Base-by-base conservation (phyloP, 2,329 filamentous ascomycete genomes). In the Aureobasidium melanogenum region DNA sequence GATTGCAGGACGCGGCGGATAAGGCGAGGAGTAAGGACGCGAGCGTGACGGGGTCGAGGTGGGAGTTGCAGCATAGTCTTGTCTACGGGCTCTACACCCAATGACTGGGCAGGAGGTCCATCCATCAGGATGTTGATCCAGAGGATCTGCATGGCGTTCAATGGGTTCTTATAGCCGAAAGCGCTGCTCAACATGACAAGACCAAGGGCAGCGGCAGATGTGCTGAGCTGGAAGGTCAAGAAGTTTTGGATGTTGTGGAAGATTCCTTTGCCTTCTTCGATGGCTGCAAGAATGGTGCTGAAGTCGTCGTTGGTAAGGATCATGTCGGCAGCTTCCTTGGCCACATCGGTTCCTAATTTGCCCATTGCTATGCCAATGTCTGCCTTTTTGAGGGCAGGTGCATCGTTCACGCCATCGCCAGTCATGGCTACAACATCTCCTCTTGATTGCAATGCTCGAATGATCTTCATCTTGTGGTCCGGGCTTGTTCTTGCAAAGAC, bases 121-220 rank as follows among this genome's bases (percentile, higher is more conserved):
- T 99, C 95, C 95, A 99, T 99, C 69, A 99, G 92, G 71, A 99
- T 97, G 73, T 99, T 99, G 70, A 99, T 99, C 94, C 94, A 99
- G 44, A 99, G 82, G 78, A 99, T 99, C 77, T 99, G 94, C 94
- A 99, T 99, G 54, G 94, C 91, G 73, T 99, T 99, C 63, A 99
- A 81, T 48, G 94, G 95, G 72, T 94, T 96, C 76, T 91, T 92
- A 77, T 95, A 94, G 41, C 94, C 94, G 64, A 97, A 82, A 67
- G 90, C 88, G 32, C 91, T 97, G 79, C 92, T 97, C 69, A 99
- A 76, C 67, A 99, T 84, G 19, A 99, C 94, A 59, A 99, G 81
- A 62, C 89, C 91, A 66, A 99, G 79, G 64, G 94, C 91, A 60
- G 95, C 94, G 22, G 95, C 94, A 72, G 91, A 97, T 51, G 94